Evolutionary conservation across 345 rosid species (phyloP).

Genomic region (Citrus unshiu): DNA sequence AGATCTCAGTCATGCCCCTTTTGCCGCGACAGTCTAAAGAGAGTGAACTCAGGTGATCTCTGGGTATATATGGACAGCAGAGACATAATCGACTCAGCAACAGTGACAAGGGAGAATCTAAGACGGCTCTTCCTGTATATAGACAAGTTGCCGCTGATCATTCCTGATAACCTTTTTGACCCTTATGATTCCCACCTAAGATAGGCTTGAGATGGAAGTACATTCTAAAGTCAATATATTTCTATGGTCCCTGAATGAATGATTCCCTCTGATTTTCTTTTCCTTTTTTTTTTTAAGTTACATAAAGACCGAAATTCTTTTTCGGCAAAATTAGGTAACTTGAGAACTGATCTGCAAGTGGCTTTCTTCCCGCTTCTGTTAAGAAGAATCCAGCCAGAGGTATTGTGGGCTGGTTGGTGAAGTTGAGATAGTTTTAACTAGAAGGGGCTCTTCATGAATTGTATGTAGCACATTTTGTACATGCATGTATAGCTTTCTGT

Average conservation of each 20-base stretch:
- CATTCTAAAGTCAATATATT: slow-evolving; percentile 3
- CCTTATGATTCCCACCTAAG: slow-evolving; percentile 44
- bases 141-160: slow-evolving; percentile 52
- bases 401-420: slow-evolving; percentile 24
- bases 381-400: slow-evolving; percentile 21
- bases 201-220: slow-evolving; percentile 12
- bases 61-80: slow-evolving; percentile 53
- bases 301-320: slow-evolving; percentile 19
- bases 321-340: slow-evolving; percentile 9
- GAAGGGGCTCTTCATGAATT: slow-evolving; percentile 13
- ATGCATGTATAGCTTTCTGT: slow-evolving; percentile 35
- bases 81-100: slow-evolving; percentile 47
- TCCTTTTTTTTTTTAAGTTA: slow-evolving; percentile 1
- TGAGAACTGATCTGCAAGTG: slow-evolving; percentile 2
- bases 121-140: slow-evolving; percentile 54
- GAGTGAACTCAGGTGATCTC: slow-evolving; percentile 66
- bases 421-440: slow-evolving; percentile 22
- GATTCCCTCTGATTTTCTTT: not conserved
- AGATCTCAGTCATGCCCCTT: slow-evolving; percentile 69
- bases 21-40: slow-evolving; percentile 60
- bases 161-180: slow-evolving; percentile 47
- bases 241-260: not conserved
- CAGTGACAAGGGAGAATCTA: slow-evolving; percentile 53
- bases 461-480: slow-evolving; percentile 33
- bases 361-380: slow-evolving; percentile 17